Evolutionary conservation across 73 alveolate genomes (phyloP).

Genomic region (Stentor roeselii): DNA sequence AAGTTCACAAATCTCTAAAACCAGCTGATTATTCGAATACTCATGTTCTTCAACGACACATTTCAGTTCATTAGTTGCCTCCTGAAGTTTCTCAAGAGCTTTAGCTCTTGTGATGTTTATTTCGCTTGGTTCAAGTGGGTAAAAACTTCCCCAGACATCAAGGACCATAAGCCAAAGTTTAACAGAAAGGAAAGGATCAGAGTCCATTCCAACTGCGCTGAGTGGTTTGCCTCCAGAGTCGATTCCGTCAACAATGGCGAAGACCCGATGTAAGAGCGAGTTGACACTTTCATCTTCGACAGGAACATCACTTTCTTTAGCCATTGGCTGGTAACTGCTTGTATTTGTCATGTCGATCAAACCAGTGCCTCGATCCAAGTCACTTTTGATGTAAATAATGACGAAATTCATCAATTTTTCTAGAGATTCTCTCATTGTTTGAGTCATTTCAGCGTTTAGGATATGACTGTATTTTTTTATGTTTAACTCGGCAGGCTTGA

Average conservation of each 20-base stretch:
- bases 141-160: slow-evolving; percentile 12
- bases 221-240: slow-evolving; percentile 16
- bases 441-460: too few relatives aligned
- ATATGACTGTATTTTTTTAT: too few relatives aligned
- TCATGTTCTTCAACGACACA: too few relatives aligned
- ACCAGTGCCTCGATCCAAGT: not conserved
- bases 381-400: not conserved
- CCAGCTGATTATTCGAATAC: too few relatives aligned
- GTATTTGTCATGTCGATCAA: not conserved
- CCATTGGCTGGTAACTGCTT: not conserved
- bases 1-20: too few relatives aligned
- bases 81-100: too few relatives aligned
- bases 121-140: not conserved
- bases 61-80: too few relatives aligned
- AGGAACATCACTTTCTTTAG: not conserved
- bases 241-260: not conserved
- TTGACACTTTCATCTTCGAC: not conserved
- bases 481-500: too few relatives aligned
- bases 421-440: too few relatives aligned
- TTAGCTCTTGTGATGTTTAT: too few relatives aligned
- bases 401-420: not conserved
- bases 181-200: not conserved
- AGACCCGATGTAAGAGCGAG: not conserved
- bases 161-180: not conserved
- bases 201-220: not conserved